These are phyloP conservation scores for Centella asiatica DNA, from an alignment of 129 eudicot species.

Conservation along the genomic window DNA sequence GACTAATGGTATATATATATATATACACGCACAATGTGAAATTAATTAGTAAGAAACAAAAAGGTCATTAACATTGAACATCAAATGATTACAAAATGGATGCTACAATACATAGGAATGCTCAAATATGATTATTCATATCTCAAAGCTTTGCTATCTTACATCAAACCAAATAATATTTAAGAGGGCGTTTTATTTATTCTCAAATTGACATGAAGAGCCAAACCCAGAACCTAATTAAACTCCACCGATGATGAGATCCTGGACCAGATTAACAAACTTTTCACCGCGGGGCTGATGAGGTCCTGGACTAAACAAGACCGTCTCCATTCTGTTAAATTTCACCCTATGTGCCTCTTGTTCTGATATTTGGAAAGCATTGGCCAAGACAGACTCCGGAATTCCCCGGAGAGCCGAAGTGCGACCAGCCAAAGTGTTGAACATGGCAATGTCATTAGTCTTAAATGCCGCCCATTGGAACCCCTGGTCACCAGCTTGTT, in stretches of 20 bases:
- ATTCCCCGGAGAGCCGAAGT: constrained; percentile 39
- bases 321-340: constrained; percentile 37
- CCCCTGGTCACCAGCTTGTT: constrained; percentile 54
- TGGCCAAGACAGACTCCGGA: constrained; percentile 44
- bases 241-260: not conserved
- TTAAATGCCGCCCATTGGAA: constrained; percentile 68
- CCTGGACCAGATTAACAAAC: not conserved
- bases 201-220: too few relatives aligned
- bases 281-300: not conserved
- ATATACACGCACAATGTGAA: too few relatives aligned
- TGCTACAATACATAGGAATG: too few relatives aligned
- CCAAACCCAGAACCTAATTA: not conserved
- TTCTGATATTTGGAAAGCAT: constrained; percentile 37
- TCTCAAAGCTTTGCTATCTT: too few relatives aligned
- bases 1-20: too few relatives aligned
- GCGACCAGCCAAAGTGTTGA: constrained; percentile 55
- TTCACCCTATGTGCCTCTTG: constrained; percentile 51
- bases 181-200: too few relatives aligned
- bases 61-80: too few relatives aligned
- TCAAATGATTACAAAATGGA: too few relatives aligned
- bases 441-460: constrained; percentile 71
- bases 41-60: too few relatives aligned
- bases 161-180: too few relatives aligned
- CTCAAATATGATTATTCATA: too few relatives aligned
- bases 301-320: constrained; percentile 18